A percentile compares a stretch with the other conserved stretches of the same genome.
Evolutionary conservation across 108 stramenopile species (phyloP).

Genomic region (Nannochloropsis salina): DNA sequence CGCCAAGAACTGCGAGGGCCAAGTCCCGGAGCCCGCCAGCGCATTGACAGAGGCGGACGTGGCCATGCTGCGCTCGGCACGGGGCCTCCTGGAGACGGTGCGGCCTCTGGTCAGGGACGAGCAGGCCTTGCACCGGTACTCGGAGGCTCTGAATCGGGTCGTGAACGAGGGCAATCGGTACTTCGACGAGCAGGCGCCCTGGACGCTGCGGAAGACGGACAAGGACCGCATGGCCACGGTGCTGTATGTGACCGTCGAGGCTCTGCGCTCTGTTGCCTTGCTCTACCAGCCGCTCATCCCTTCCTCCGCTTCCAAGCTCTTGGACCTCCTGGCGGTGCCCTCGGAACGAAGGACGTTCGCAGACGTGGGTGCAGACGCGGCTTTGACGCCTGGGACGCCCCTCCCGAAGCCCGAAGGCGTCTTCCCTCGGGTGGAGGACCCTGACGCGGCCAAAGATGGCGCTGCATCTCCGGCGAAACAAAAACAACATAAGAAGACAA

Average conservation of each 20-base stretch:
- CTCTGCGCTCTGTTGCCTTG: conserved; percentile 72
- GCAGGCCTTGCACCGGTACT: conserved; percentile 66
- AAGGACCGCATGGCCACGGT: conserved; percentile 71
- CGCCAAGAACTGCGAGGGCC: conserved; percentile 72
- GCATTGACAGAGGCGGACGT: conserved; percentile 62
- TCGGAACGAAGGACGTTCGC: not conserved
- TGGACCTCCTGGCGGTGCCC: conserved; percentile 72
- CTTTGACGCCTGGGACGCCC: conserved; percentile 17
- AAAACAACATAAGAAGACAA: not conserved
- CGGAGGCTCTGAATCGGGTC: conserved; percentile 56
- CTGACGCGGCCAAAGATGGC: not conserved
- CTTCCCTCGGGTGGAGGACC: conserved; percentile 20
- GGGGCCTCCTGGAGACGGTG: conserved; percentile 54
- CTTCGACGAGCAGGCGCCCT: conserved; percentile 81
- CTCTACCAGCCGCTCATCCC: conserved; percentile 90
- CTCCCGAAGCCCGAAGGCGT: conserved; percentile 9
- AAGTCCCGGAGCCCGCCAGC: conserved; percentile 25
- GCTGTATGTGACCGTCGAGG: conserved; percentile 79
- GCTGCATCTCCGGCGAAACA: not conserved
- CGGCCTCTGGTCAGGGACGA: conserved; percentile 53
- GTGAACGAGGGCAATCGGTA: conserved; percentile 83
- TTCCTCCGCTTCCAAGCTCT: conserved; percentile 64
- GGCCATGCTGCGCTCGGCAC: conserved; percentile 60
- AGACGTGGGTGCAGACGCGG: not conserved
- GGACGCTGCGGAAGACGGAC: conserved; percentile 80